Evolutionary conservation across 2,329 filamentous ascomycete genomes (phyloP), one percentile per base, ranked within the genome.

Genomic region (Paraphoma sp.): DNA sequence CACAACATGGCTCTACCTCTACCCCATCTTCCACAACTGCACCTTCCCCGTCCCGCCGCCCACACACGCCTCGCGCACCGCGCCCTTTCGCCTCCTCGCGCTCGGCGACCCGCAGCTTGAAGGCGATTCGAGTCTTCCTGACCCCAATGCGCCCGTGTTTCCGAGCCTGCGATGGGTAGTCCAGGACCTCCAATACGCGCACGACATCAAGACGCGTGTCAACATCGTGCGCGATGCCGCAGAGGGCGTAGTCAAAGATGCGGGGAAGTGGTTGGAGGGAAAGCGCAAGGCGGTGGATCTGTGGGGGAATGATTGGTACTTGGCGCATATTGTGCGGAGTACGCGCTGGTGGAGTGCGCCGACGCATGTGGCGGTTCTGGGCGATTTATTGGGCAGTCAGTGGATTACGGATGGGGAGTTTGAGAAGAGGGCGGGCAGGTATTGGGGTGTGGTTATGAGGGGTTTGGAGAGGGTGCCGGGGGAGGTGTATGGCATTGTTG

Each of bases 81-180:
- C 92, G 3, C 92, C 93, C 0, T 97, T 98, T 71, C 86, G 94
- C 55, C 86, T 98, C 3, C 88, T 98, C 12, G 88, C 93, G 1
- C 86, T 98, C 18, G 94, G 91, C 58, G 94, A 98, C 75, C 94
- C 94, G 5, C 94, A 98, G 76, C 86, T 98, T 51, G 94, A 98
- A 79, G 94, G 94, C 67, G 92, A 97, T 73, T 92, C 90, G 2
- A 93, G 91, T 6, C 88, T 97, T 28, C 90, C 89, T 0, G 72
- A 73, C 17, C 67, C 70, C 1, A 48, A 58, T 28, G 65, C 65
- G 12, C 68, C 60, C n/a, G 29, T 68, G 1, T 72, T 81, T 80
- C 74, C 78, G 72, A 57, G 75, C 76, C 41, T 76, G 77, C 12
- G 79, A 77, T 23, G 78, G 74, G 56, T 72, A 7, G n/a, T 41